Conservation (phyloP, 495 filamentous ascomycete genomes). For the Talaromyces wortmannii region DNA sequence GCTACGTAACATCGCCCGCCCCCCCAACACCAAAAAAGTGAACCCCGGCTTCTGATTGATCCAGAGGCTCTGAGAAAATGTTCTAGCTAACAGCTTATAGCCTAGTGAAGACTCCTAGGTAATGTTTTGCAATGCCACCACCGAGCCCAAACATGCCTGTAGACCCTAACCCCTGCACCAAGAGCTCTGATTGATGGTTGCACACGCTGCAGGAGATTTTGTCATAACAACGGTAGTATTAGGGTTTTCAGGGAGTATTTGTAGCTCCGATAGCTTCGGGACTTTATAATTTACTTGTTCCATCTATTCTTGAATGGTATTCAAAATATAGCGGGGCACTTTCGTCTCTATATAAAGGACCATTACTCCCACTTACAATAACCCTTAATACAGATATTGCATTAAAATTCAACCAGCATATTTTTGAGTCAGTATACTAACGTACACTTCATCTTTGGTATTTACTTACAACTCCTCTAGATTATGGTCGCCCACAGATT, state of each 20-base stretch:
- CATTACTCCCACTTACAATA: not conserved
- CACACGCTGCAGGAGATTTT: not conserved
- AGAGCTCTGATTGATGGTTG: not conserved
- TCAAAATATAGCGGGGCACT: not conserved
- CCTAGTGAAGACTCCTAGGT: not conserved
- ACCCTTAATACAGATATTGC: not conserved
- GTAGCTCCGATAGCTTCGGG: not conserved
- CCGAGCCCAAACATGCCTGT: not conserved
- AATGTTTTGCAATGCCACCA: constrained; percentile 1
- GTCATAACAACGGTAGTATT: not conserved
- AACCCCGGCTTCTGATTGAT: not conserved
- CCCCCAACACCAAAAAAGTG: not conserved
- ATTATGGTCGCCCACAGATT: not conserved
- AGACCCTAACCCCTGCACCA: not conserved
- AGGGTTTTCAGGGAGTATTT: not conserved
- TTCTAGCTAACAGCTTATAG: not conserved
- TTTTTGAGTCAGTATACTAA: not conserved
- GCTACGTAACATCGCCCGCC: constrained; percentile 1
- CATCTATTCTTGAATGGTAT: not conserved
- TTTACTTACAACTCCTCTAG: not conserved
- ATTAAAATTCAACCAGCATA: too few relatives aligned
- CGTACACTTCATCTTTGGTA: not conserved
- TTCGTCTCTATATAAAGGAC: not conserved
- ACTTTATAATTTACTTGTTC: not conserved
- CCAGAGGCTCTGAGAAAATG: not conserved